Evolutionary conservation across 2,329 filamentous ascomycete species (phyloP), one percentile per base, ranked within the genome.

Genomic region (Plectosphaerella sp.): DNA sequence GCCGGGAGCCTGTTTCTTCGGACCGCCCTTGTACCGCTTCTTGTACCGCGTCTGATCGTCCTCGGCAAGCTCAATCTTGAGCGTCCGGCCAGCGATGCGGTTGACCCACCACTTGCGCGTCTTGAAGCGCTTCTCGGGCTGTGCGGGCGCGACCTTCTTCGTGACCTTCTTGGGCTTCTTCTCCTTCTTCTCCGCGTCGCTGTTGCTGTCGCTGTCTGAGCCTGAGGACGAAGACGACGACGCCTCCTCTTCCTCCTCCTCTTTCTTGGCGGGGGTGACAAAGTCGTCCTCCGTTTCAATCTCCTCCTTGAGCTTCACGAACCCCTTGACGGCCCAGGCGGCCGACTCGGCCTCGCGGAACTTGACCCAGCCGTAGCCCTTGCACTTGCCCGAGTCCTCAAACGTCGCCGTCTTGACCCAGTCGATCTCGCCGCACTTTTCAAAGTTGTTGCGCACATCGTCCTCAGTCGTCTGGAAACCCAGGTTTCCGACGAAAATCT

Each of bases 321-420:
- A 97, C 1, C 93, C 93, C 65, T 85, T 86, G 58, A 96, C 91
- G 0, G 72, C 72, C 62, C 80, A 80, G 48, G 86, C 82, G 0
- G 91, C 91, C 1, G 87, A 82, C 52, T 89, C 84, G 11, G 92
- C 65, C 48, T 91, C 85, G 65, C 87, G 86, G 70, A 97, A 99
- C 56, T 89, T 89, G 55, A 99, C 84, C 92, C 94, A 99, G 6
- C 87, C 94, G 72, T 88, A 99, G 16, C 94, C 95, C 74, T 97
- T 97, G 76, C 94, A 99, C 74, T 97, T 99, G 43, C 94, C 94
- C 18, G 87, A 87, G 68, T 99, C 95, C 69, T 97, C 90, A 65
- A 99, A 99, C 1, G 92, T 96, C 3, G 94, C 94, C 59, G 97
- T 77, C 72, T 96, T 93, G 58, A 91, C 81, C 73, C 89, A 89